Evolutionary conservation across 2,329 filamentous ascomycete genomes (phyloP), one percentile per base, ranked within the genome.

Genomic region (Exophiala lecanii-corni): DNA sequence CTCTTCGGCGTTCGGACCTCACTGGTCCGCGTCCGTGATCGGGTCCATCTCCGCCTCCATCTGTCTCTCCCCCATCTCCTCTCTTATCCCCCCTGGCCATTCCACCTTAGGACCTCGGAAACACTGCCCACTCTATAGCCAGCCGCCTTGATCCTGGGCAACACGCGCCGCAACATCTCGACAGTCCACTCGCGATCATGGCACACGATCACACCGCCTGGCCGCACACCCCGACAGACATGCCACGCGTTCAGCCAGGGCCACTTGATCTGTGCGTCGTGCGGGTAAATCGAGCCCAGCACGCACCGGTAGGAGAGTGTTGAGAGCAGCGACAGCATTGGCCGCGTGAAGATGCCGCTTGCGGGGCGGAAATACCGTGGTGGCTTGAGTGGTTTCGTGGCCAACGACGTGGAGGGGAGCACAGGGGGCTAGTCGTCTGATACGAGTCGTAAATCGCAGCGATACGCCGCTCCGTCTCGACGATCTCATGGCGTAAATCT

Each of bases 151-250:
- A 94, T 67, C 59, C 86, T 82, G 0, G 84, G 84, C 53, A 95
- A 62, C 28, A 92, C 82, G 47, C 70, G 75, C 28, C 71, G 69
- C 64, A 94, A 60, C 86, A 94, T 92, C 1, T 85, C 83, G 36
- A 75, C 72, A 18, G 87, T 94, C 86, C 89, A 94, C n/a, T 73
- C 69, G 57, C 89, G 73, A 67, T 95, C 89, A 67, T 95, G 89
- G 59, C 87, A 89, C 39, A 95, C 82, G 49, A 95, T 81, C 44
- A 95, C 83, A 19, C 78, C 82, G 0, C 89, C 89, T 0, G 84
- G 81, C 35, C 77, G 71, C 25, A 84, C 71, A 83, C 89, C 88
- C 65, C 85, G 88, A 55, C 94, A 63, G 3, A 94, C 78, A 67
- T 94, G 88, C 53, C 70, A 72, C 5, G 86, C 82, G 64, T 95